A percentile compares a stretch with the other conserved stretches of the same genome.
Evolutionary conservation across 208 protist genomes (phyloP).

Genomic region (Porcisia deanei): DNA sequence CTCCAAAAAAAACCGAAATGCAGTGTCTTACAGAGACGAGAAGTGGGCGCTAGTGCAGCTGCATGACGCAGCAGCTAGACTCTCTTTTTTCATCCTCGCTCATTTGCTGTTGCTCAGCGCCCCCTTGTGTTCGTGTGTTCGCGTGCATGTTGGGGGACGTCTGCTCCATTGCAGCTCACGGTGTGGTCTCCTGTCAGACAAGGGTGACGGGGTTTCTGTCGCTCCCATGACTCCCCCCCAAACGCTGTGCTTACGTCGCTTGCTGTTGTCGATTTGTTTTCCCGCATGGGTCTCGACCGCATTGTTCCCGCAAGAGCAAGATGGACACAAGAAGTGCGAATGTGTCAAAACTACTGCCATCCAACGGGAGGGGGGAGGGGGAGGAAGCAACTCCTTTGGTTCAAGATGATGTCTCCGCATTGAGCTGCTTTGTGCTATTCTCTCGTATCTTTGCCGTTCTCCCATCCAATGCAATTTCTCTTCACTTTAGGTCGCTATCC

Average conservation of each 20-base stretch:
- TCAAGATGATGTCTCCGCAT: background rate
- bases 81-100: background rate
- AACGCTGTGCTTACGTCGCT: background rate
- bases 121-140: background rate
- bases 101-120: background rate
- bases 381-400: background rate
- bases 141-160: background rate
- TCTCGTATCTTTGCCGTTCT: background rate
- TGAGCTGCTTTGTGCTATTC: background rate
- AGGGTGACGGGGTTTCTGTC: background rate
- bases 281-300: background rate
- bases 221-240: background rate
- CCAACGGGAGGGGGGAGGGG: background rate
- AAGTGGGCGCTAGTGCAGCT: background rate
- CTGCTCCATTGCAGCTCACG: background rate
- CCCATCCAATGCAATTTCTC: background rate
- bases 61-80: background rate
- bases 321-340: background rate
- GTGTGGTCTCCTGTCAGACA: background rate
- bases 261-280: background rate
- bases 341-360: background rate
- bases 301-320: background rate
- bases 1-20: background rate
- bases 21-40: conserved; percentile 16
- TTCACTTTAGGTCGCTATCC: background rate